These are phyloP conservation scores for Neobulgaria alba DNA, from an alignment of 2,329 filamentous ascomycete genomes.

Conservation along the genomic window DNA sequence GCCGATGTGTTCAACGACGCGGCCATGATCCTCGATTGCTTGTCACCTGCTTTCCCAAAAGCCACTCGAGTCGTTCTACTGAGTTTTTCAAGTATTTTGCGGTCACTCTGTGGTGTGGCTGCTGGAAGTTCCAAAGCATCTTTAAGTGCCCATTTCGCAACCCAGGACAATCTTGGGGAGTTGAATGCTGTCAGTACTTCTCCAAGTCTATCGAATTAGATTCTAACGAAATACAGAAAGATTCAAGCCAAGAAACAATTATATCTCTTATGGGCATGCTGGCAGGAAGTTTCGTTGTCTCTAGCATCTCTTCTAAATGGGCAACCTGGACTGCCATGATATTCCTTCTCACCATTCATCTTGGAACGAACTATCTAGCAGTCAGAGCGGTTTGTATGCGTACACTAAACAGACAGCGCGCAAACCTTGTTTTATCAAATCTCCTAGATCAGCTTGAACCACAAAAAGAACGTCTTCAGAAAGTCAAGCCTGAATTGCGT, in stretches of 20 bases:
- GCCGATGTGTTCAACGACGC: slow-evolving; percentile 65
- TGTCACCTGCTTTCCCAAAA: slow-evolving; percentile 56
- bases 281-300: slow-evolving; percentile 72
- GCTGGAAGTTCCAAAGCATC: slow-evolving; percentile 86
- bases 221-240: slow-evolving; percentile 41
- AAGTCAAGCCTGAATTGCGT: too few species aligned
- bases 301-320: slow-evolving; percentile 58
- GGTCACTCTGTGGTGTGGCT: slow-evolving; percentile 77
- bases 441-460: slow-evolving; percentile 32
- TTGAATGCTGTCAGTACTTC: slow-evolving; percentile 61
- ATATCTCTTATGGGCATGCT: slow-evolving; percentile 85
- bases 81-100: slow-evolving; percentile 50
- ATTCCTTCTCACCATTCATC: slow-evolving; percentile 63
- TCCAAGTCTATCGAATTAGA: not conserved
- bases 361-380: slow-evolving; percentile 78
- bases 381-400: slow-evolving; percentile 78
- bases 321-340: slow-evolving; percentile 70
- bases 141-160: slow-evolving; percentile 85
- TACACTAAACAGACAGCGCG: slow-evolving; percentile 77
- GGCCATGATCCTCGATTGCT: slow-evolving; percentile 61
- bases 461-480: slow-evolving; percentile 7
- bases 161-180: slow-evolving; percentile 78
- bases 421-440: slow-evolving; percentile 64
- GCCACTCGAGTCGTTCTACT: slow-evolving; percentile 46
- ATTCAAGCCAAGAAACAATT: slow-evolving; percentile 90